Evolutionary conservation across 176 grass and related monocot species (phyloP).

Genomic region (Rhynchospora tenuis): DNA sequence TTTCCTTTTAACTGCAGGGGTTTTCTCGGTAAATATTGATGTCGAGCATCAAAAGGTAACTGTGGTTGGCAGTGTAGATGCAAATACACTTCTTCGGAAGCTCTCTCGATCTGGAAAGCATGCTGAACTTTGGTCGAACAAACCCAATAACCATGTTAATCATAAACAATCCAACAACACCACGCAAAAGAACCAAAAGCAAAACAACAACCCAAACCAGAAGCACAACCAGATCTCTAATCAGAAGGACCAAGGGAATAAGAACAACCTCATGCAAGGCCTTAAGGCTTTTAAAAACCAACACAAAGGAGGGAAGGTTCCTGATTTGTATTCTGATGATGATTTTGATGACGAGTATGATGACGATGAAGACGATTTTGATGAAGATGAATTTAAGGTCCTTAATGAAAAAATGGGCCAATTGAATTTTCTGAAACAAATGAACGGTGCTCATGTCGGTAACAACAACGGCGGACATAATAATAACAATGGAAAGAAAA

Average conservation of each 20-base stretch:
- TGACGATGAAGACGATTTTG: slow-evolving; percentile 54
- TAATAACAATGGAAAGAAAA: slow-evolving; percentile 45
- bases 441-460: slow-evolving; percentile 37
- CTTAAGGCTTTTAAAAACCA: slow-evolving; percentile 87
- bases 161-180: slow-evolving; percentile 39
- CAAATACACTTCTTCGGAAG: slow-evolving; percentile 71
- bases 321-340: slow-evolving; percentile 39
- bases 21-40: slow-evolving; percentile 80
- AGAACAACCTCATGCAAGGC: slow-evolving; percentile 73
- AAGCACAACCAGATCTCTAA: slow-evolving; percentile 32
- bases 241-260: slow-evolving; percentile 60
- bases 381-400: slow-evolving; percentile 63
- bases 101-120: slow-evolving; percentile 80
- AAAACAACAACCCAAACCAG: slow-evolving; percentile 40
- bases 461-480: slow-evolving; percentile 25
- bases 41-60: slow-evolving; percentile 84
- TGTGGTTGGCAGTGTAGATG: slow-evolving; percentile 60
- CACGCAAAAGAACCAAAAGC: slow-evolving; percentile 40
- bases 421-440: slow-evolving; percentile 49
- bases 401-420: slow-evolving; percentile 74
- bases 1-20: slow-evolving; percentile 52
- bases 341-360: slow-evolving; percentile 65
- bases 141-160: slow-evolving; percentile 54
- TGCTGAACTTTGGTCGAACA: slow-evolving; percentile 72
- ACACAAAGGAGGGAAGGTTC: slow-evolving; percentile 48